A percentile compares a stretch with the other conserved stretches of the same genome.
These are phyloP conservation scores for Aspergillus costaricaensis DNA, from an alignment of 2,329 filamentous ascomycete species.

Conservation along the genomic window DNA sequence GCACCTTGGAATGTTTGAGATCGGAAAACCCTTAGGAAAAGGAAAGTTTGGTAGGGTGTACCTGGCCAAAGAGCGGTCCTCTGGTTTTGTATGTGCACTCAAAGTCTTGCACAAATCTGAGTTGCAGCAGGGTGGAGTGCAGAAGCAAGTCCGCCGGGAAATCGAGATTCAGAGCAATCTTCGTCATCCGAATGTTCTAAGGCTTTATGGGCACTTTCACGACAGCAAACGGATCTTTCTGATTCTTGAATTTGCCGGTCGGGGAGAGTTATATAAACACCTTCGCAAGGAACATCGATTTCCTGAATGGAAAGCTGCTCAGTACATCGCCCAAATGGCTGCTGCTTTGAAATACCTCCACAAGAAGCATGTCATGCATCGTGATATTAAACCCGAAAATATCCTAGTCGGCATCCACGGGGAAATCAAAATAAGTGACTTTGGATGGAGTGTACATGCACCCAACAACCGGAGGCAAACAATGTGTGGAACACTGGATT, in stretches of 20 bases:
- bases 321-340: constrained; percentile 90
- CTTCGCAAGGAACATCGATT: constrained; percentile 76
- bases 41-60: constrained; percentile 88
- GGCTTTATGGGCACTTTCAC: constrained; percentile 85
- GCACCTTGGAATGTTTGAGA: constrained; percentile 93
- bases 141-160: constrained; percentile 84
- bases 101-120: constrained; percentile 87
- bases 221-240: constrained; percentile 85
- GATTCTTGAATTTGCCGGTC: constrained; percentile 82
- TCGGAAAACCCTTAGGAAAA: constrained; percentile 80
- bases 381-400: constrained; percentile 97
- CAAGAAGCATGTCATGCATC: constrained; percentile 95
- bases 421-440: constrained; percentile 98
- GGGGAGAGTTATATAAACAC: constrained; percentile 87
- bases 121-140: constrained; percentile 75
- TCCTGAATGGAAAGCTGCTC: constrained; percentile 81
- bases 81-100: constrained; percentile 80
- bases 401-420: constrained; percentile 94
- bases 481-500: constrained; percentile 96
- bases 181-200: constrained; percentile 80
- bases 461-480: constrained; percentile 92
- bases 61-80: constrained; percentile 75
- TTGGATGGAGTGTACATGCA: constrained; percentile 97
- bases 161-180: constrained; percentile 90
- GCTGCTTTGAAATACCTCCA: constrained; percentile 86